Conservation (phyloP, 352 stramenopile species). For the Globisporangium abappressorium region DNA sequence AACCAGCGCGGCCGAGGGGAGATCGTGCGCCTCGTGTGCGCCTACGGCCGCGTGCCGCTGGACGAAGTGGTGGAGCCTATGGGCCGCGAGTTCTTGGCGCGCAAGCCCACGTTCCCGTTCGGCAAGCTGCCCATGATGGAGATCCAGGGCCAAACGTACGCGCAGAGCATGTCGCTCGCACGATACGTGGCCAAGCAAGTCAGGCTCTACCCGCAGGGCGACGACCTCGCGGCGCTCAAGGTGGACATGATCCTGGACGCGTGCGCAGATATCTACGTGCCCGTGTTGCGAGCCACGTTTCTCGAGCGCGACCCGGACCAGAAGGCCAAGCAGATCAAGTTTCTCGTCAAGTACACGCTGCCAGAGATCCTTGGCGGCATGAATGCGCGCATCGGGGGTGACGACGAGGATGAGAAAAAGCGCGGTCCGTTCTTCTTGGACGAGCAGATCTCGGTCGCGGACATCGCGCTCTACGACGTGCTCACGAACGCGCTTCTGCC, state of each 20-base stretch:
- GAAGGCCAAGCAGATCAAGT: conserved; percentile 25
- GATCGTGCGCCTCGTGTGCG: conserved; percentile 39
- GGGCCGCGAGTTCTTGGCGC: conserved; percentile 20
- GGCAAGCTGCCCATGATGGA: conserved; percentile 43
- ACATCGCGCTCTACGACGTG: conserved; percentile 38
- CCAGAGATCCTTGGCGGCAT: conserved; percentile 26
- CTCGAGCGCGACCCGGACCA: conserved; percentile 25
- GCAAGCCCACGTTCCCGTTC: conserved; percentile 40
- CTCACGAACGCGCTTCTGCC: conserved; percentile 31
- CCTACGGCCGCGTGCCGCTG: conserved; percentile 34
- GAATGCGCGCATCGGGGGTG: conserved; percentile 17
- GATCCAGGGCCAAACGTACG: conserved; percentile 34
- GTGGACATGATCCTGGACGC: conserved; percentile 38
- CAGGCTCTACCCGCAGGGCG: conserved; percentile 30
- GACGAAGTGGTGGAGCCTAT: conserved; percentile 35
- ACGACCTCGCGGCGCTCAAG: conserved; percentile 26
- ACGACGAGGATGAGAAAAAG: not conserved
- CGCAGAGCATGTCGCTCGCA: conserved; percentile 36
- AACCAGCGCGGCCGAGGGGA: conserved; percentile 39
- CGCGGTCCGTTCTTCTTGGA: conserved; percentile 31
- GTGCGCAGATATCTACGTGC: conserved; percentile 24
- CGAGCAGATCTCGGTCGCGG: conserved; percentile 30
- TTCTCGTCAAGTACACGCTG: conserved; percentile 29
- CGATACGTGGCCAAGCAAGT: conserved; percentile 40
- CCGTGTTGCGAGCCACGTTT: conserved; percentile 26